Evolutionary conservation across 805 yeast species (phyloP), one percentile per base, ranked within the genome.

Genomic region (Ogataea neopini): DNA sequence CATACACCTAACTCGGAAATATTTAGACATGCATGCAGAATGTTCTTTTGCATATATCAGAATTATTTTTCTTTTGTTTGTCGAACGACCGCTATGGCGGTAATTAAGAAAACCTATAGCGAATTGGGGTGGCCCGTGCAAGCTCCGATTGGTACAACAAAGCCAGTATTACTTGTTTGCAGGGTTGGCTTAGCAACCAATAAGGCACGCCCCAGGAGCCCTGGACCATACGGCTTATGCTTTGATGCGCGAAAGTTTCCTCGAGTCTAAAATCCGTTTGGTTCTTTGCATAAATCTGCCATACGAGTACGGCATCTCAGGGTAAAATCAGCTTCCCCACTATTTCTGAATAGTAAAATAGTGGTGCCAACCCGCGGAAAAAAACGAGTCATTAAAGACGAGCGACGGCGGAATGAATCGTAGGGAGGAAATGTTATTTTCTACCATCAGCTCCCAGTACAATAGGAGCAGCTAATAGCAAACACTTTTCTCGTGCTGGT

Each of bases 261-360:
- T 34, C 34, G 34, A 11, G 37, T 23, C 17, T 39, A 28, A 15
- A 26, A 6, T 18, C 19, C 28, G 17, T 26, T 19, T 11, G 17
- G 18, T 39, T 39, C 42, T 19, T 30, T 39, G 42, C 42, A 39
- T 26, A 38, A 7, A 15, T 10, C 42, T 2, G 42, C 42, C 33
- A 30, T 18, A 22, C 17, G 22, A 39, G 15, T 32, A n/a, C 42
- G 33, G 42, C 42, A 37, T 14, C 23, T 39, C 33, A 39, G 34
- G 25, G 30, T 22, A 39, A 39, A 39, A 7, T 25, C 5, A n/a
- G 15, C 42, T 39, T 14, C 33, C 20, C 42, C 40, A 10, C 26
- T 18, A 17, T 36, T 22, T 36, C 14, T 30, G 32, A 11, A 11
- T 4, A n/a, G 5, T 11, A 28, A 28, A n/a, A 22, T n/a, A n/a